Conservation (phyloP, 805 yeast genomes). For the Candida nitratophila region DNA sequence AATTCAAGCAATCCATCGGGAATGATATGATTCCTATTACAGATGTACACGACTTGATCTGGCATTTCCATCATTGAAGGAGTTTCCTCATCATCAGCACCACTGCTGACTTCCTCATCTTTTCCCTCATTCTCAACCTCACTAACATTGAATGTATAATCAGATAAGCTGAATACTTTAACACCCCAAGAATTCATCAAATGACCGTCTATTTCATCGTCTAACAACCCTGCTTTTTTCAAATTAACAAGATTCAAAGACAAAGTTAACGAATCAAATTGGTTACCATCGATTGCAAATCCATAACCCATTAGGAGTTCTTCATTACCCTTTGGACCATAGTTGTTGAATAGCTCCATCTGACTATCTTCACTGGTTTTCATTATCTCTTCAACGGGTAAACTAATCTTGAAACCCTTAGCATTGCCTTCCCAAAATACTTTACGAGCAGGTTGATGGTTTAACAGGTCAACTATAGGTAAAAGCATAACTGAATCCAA, state of each 20-base stretch:
- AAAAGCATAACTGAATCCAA: conserved; percentile 47
- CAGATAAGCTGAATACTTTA: conserved; percentile 18
- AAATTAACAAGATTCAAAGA: conserved; percentile 43
- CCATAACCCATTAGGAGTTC: conserved; percentile 81
- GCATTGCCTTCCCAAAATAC: conserved; percentile 53
- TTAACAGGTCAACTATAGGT: conserved; percentile 74
- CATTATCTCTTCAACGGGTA: not conserved
- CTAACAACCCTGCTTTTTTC: not conserved
- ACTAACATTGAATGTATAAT: conserved; percentile 15
- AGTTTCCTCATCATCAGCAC: not conserved
- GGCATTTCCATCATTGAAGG: not conserved
- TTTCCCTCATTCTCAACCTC: no score
- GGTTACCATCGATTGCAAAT: conserved; percentile 52
- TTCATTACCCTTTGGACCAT: conserved; percentile 84
- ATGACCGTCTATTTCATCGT: not conserved
- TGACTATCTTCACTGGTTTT: conserved; percentile 24
- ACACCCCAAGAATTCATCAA: conserved; percentile 13
- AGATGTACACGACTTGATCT: conserved; percentile 14
- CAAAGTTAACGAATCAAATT: conserved; percentile 52
- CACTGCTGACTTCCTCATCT: not conserved
- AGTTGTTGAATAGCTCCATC: conserved; percentile 65
- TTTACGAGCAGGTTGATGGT: conserved; percentile 55
- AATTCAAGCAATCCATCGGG: conserved; percentile 42
- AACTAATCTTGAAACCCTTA: conserved; percentile 1
- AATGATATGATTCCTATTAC: conserved; percentile 23